Percentiles rank a stretch among this genome's conserved stretches.
Evolutionary conservation across 2,329 filamentous ascomycete genomes (phyloP).

Genomic region (Colletotrichum tofieldiae): DNA sequence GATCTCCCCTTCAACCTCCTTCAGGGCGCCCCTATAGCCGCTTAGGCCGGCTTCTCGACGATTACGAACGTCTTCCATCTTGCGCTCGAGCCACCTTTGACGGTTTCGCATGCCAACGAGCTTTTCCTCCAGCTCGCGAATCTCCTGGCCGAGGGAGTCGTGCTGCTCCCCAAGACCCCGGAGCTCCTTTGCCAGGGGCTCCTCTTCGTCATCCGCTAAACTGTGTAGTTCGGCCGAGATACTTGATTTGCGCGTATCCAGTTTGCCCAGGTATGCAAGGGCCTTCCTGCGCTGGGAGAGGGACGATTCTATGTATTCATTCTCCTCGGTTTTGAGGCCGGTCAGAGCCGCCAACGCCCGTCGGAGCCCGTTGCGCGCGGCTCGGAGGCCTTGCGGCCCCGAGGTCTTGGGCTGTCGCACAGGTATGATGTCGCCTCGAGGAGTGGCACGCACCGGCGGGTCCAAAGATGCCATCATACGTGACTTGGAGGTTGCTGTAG

Average conservation of each 20-base stretch:
- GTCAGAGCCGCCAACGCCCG: slow-evolving; percentile 76
- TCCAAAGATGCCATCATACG: slow-evolving; percentile 61
- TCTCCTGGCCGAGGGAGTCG: slow-evolving; percentile 71
- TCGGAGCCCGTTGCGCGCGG: slow-evolving; percentile 76
- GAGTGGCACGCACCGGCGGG: slow-evolving; percentile 54
- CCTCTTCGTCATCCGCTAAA: slow-evolving; percentile 70
- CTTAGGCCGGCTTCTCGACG: slow-evolving; percentile 80
- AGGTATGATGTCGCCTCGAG: slow-evolving; percentile 69
- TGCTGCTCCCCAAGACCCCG: slow-evolving; percentile 71
- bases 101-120: slow-evolving; percentile 73
- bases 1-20: slow-evolving; percentile 76
- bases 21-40: slow-evolving; percentile 78
- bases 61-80: slow-evolving; percentile 76
- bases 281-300: slow-evolving; percentile 71
- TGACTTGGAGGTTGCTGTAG: slow-evolving; percentile 56
- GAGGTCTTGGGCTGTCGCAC: slow-evolving; percentile 69
- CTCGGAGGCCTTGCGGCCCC: slow-evolving; percentile 70
- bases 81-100: slow-evolving; percentile 71
- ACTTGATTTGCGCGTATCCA: slow-evolving; percentile 65
- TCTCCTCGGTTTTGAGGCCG: slow-evolving; percentile 78
- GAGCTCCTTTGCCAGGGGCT: slow-evolving; percentile 74
- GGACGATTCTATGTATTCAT: slow-evolving; percentile 71
- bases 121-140: slow-evolving; percentile 75
- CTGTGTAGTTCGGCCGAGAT: slow-evolving; percentile 67
- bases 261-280: slow-evolving; percentile 69